A percentile compares a stretch with the other conserved stretches of the same genome.
These are phyloP conservation scores for Hysterangium stoloniferum DNA, from an alignment of 768 basidiomycete species.

Conservation along the genomic window DNA sequence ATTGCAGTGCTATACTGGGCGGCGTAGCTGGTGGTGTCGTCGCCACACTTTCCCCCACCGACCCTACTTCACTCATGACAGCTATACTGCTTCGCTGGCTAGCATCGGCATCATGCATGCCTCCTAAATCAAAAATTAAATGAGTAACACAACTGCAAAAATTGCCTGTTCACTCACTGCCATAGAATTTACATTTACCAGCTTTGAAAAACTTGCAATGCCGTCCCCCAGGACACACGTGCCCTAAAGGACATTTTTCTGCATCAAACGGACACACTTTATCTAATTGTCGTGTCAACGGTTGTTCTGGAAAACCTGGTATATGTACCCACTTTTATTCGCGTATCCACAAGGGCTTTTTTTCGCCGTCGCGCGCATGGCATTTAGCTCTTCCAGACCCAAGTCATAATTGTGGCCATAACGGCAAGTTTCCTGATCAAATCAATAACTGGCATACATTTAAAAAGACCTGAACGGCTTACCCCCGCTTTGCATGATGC, in stretches of 20 bases:
- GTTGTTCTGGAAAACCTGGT: not conserved
- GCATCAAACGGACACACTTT: constrained; percentile 52
- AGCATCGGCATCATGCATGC: constrained; percentile 1
- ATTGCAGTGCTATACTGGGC: not conserved
- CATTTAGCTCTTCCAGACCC: constrained; percentile 42
- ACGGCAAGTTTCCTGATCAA: constrained; percentile 37
- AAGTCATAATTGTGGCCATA: constrained; percentile 57
- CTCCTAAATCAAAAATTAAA: not conserved
- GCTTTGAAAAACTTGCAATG: constrained; percentile 46
- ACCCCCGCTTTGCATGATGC: constrained; percentile 50
- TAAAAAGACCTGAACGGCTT: not conserved
- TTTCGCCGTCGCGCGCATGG: constrained; percentile 49
- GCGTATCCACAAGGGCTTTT: constrained; percentile 53
- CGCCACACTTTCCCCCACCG: not conserved
- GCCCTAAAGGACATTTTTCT: constrained; percentile 44
- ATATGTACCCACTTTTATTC: constrained; percentile 42
- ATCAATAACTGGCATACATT: not conserved
- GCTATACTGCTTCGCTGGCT: not conserved
- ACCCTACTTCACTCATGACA: not conserved
- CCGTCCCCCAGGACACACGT: constrained; percentile 36
- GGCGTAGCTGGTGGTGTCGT: not conserved
- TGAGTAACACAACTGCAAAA: not conserved
- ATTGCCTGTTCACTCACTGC: constrained; percentile 40
- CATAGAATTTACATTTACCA: constrained; percentile 54
- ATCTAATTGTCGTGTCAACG: constrained; percentile 28